Base-by-base conservation (phyloP, 257 asterid genomes). In the Misopates orontium region DNA sequence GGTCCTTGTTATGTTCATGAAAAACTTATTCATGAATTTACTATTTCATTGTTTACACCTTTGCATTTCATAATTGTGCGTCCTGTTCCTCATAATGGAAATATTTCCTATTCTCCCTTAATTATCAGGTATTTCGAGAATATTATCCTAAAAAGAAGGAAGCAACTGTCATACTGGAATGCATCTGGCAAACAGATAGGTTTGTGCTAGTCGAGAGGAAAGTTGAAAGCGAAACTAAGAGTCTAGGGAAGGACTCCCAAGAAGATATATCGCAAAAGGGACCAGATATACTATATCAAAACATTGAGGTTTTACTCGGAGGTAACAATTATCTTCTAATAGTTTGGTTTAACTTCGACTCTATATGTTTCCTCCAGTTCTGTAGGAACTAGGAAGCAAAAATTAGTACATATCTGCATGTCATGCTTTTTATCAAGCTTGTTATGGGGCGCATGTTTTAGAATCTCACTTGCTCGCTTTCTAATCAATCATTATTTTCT, bases 281-380 rank as follows among this genome's bases (percentile, higher is more conserved):
- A 41, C 73, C 85, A 23, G 56, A 75, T 50, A 80, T 92, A 73
- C 80, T 77, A 48, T 92, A 87, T 58, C 75, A 83, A 50, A 85
- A 86, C 74, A 68, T 87, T 61, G 91, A 83, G 75, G 82, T 73
- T 75, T 71, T 85, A 57, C 95, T 92, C 18, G 97, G 93, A 87
- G 97, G 95, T 90, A 85, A 70, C 54, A 56, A 22, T 42, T 17
- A 20, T 54, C 44, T 64, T 50, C 57, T 41, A 61, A 45, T 47
- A 36, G 42, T 8, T 36, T 25, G 19, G 23, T 32, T 2, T 13
- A 52, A 57, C 23, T 61, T 64, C 59, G 15, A 2, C 24, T 72
- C 64, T 10, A 49, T 41, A 23, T 16, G 22, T 17, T 62, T 56
- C 20, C 31, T 56, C 21, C 20, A 24, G 32, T 36, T 4, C 8